phyloP scores from a whole-genome alignment of 352 stramenopile species.

The Stramenopiles sp. region DNA sequence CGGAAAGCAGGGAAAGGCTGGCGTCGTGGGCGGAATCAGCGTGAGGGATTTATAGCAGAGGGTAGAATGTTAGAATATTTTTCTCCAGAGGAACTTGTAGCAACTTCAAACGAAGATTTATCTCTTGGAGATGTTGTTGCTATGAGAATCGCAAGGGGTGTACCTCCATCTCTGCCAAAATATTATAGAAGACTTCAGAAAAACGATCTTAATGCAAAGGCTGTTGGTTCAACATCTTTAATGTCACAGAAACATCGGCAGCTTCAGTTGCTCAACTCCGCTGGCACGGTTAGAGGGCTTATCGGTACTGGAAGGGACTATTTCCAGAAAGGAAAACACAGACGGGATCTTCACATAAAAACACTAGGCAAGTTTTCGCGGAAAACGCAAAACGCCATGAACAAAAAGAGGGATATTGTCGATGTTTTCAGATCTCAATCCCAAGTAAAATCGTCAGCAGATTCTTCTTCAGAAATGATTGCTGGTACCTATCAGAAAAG shows the following conservation, averaged over 20 bases:
- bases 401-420: neutral
- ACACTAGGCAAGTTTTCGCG: neutral
- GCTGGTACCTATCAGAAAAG: neutral
- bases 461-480: neutral
- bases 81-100: neutral
- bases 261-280: neutral
- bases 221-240: neutral
- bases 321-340: neutral
- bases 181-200: neutral
- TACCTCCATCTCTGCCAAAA: neutral
- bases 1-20: neutral
- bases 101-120: conserved; percentile 3
- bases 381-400: neutral
- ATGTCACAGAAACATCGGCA: neutral
- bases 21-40: neutral
- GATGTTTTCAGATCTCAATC: no score
- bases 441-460: no score
- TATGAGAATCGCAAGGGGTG: neutral
- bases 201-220: neutral
- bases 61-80: conserved; percentile 8
- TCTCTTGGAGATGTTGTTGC: neutral
- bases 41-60: no score
- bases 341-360: neutral
- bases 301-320: neutral
- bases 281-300: neutral